These are phyloP conservation scores for Populus deltoides DNA, from an alignment of 345 rosid genomes.

Conservation along the genomic window DNA sequence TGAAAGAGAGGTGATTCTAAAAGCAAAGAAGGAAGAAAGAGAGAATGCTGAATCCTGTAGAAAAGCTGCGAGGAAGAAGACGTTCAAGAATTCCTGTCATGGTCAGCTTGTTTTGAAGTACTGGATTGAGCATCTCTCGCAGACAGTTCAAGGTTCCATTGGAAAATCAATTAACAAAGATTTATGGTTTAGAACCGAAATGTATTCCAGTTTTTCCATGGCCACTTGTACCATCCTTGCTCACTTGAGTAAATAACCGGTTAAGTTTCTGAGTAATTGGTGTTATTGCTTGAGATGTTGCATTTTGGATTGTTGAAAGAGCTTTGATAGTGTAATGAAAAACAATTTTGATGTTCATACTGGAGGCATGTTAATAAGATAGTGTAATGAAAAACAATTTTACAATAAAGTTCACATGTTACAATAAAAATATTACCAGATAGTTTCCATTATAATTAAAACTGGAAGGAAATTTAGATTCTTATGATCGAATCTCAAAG, in stretches of 20 bases:
- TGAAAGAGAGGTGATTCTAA: constrained; percentile 57
- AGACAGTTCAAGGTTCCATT: constrained; percentile 54
- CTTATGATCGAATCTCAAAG: background rate
- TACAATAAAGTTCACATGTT: too few relatives aligned
- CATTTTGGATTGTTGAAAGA: background rate
- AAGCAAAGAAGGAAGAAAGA: constrained; percentile 63
- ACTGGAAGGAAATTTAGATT: background rate
- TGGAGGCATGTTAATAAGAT: background rate
- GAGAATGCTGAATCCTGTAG: constrained; percentile 68
- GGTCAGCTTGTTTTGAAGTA: constrained; percentile 96
- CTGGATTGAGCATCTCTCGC: constrained; percentile 78
- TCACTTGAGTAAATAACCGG: background rate
- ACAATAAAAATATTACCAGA: too few relatives aligned
- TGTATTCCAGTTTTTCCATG: background rate
- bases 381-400: too few relatives aligned
- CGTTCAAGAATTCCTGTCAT: constrained; percentile 65
- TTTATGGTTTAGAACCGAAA: background rate
- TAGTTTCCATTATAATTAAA: too few relatives aligned
- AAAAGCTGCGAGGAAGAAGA: constrained; percentile 57
- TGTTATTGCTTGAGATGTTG: background rate
- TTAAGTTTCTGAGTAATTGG: background rate
- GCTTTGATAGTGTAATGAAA: background rate
- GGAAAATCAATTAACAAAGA: constrained; percentile 4
- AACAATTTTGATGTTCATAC: background rate
- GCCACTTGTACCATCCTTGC: background rate